Percentiles rank a stretch among this genome's conserved stretches.
Conservation (phyloP, 2,329 filamentous ascomycete genomes). For the Thermothelomyces thermophilus region DNA sequence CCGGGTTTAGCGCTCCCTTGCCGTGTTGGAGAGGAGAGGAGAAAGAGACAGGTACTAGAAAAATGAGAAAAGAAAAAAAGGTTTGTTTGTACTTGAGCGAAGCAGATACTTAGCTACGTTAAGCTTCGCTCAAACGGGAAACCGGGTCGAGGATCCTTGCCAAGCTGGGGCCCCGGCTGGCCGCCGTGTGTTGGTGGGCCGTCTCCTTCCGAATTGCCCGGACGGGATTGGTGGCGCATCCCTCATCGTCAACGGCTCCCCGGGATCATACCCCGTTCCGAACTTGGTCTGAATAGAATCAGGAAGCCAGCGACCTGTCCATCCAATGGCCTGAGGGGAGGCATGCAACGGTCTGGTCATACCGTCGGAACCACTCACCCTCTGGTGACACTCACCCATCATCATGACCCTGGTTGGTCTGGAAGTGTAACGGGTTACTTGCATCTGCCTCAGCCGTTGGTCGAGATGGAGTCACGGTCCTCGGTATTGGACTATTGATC, state of each 20-base stretch:
- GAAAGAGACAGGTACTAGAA: no score
- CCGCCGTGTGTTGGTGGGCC: not conserved
- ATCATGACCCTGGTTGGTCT: conserved; percentile 5
- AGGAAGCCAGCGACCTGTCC: not conserved
- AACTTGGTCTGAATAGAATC: conserved; percentile 10
- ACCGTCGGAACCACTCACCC: conserved; percentile 15
- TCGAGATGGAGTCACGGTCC: no score
- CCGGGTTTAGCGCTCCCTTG: no score
- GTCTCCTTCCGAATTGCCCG: conserved; percentile 13
- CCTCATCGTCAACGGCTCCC: conserved; percentile 11
- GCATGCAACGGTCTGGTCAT: conserved; percentile 16
- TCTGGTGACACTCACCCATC: conserved; percentile 9
- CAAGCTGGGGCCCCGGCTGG: conserved; percentile 10
- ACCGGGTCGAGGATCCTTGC: conserved; percentile 6
- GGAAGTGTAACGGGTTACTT: conserved; percentile 1
- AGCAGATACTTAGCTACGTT: no score
- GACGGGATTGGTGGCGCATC: conserved; percentile 4
- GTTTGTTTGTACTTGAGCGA: no score
- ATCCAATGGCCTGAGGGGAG: conserved; percentile 11
- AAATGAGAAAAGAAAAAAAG: no score
- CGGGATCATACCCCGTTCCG: conserved; percentile 20
- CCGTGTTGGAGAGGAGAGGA: no score
- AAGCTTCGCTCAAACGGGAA: not conserved
- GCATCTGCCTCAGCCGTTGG: no score
- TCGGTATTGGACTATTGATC: no score